Percentiles rank a stretch among this genome's conserved stretches.
phyloP scores from a whole-genome alignment of 2,329 filamentous ascomycete species.

The Penicillium sp. region DNA sequence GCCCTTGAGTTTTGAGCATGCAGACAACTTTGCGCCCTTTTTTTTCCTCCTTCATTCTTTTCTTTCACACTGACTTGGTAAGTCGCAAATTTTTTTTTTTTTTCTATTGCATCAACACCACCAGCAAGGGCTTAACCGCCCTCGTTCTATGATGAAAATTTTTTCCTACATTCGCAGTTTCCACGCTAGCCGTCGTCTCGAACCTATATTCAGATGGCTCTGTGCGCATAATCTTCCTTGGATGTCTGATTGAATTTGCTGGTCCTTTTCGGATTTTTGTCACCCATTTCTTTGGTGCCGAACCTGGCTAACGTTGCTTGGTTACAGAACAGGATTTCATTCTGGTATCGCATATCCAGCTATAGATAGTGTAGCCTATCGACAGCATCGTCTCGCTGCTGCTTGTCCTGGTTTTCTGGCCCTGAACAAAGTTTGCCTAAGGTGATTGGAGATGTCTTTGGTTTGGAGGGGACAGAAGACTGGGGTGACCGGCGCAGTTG shows the following conservation, averaged over 20 bases:
- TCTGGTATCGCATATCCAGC: background rate
- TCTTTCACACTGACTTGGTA: constrained; percentile 23
- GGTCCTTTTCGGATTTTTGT: constrained; percentile 17
- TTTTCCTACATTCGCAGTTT: constrained; percentile 45
- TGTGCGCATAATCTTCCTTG: constrained; percentile 41
- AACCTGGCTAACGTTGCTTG: constrained; percentile 21
- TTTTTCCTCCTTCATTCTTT: background rate
- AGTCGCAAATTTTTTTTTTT: constrained; percentile 14
- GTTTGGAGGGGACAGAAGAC: no score
- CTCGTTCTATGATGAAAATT: constrained; percentile 42
- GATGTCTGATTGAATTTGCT: constrained; percentile 37
- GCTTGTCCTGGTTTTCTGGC: no score
- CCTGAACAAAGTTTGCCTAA: no score
- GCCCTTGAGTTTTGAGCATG: background rate
- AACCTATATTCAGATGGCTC: constrained; percentile 35
- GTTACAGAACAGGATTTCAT: constrained; percentile 14
- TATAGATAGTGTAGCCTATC: background rate
- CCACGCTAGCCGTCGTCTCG: constrained; percentile 40
- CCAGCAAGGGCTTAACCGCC: constrained; percentile 20
- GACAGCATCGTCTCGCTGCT: no score
- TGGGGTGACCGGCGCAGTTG: no score
- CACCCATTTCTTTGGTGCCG: constrained; percentile 10
- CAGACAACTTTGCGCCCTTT: background rate
- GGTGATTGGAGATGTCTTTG: no score
- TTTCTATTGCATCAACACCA: constrained; percentile 4